Conservation (phyloP, 805 yeast genomes). For the Hanseniaspora vineae region DNA sequence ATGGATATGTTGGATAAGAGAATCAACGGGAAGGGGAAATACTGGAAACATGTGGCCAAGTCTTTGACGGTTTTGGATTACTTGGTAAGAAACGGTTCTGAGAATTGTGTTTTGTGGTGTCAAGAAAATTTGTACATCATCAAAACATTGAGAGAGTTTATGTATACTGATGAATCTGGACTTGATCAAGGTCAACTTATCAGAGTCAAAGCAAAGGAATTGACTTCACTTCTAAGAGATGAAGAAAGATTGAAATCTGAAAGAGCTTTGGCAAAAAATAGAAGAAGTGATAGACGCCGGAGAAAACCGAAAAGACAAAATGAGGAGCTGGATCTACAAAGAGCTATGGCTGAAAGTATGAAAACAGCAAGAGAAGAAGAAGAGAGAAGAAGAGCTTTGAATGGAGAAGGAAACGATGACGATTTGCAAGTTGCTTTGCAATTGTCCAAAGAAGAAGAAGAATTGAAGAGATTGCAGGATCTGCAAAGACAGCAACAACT, state of each 20-base stretch:
- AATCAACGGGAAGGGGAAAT: slow-evolving; percentile 88
- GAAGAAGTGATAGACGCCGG: slow-evolving; percentile 18
- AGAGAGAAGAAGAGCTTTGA: slow-evolving; percentile 31
- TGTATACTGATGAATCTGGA: slow-evolving; percentile 62
- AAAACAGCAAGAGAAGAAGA: slow-evolving; percentile 78
- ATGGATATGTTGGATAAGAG: slow-evolving; percentile 93
- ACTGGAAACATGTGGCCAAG: slow-evolving; percentile 94
- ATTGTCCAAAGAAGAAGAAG: slow-evolving; percentile 21
- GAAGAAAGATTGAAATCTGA: slow-evolving; percentile 69
- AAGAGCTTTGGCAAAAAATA: slow-evolving; percentile 33
- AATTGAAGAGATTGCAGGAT: slow-evolving; percentile 19
- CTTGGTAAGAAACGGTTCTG: slow-evolving; percentile 73
- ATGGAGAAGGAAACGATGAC: slow-evolving; percentile 11
- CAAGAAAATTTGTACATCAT: slow-evolving; percentile 77
- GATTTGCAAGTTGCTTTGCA: slow-evolving; percentile 21
- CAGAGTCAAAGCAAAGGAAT: slow-evolving; percentile 81
- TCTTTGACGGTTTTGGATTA: slow-evolving; percentile 82
- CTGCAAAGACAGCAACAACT: slow-evolving; percentile 15
- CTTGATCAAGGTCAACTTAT: slow-evolving; percentile 80
- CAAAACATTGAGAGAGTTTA: slow-evolving; percentile 84
- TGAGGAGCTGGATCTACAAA: slow-evolving; percentile 63
- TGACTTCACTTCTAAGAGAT: slow-evolving; percentile 67
- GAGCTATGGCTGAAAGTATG: slow-evolving; percentile 70
- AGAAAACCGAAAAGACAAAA: slow-evolving; percentile 22
- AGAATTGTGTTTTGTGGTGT: slow-evolving; percentile 84